Evolutionary conservation across 768 basidiomycete species (phyloP).

Genomic region (Russula foetens): DNA sequence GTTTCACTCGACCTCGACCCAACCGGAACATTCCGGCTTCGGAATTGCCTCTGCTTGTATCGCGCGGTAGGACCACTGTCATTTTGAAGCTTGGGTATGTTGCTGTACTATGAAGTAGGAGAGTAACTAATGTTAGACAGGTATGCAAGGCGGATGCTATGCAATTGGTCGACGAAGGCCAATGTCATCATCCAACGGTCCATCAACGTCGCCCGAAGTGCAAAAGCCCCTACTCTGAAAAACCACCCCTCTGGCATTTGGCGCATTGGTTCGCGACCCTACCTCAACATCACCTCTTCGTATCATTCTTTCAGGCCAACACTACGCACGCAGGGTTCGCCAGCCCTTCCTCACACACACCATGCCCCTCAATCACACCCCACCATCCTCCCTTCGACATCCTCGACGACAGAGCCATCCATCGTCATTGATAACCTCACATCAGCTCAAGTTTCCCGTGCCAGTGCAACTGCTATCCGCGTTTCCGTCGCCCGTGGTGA

Average conservation of each 20-base stretch:
- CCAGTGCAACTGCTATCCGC: conserved; percentile 16
- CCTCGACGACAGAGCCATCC: conserved; percentile 8
- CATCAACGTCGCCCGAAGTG: conserved; percentile 6
- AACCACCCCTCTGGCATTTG: not conserved
- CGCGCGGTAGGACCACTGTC: not conserved
- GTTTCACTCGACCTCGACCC: not conserved
- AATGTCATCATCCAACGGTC: conserved; percentile 30
- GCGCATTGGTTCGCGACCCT: not conserved
- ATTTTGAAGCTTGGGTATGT: conserved; percentile 12
- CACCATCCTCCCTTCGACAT: conserved; percentile 3
- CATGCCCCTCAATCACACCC: not conserved
- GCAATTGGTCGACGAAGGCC: conserved; percentile 49
- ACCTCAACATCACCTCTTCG: not conserved
- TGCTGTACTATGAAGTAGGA: conserved; percentile 20
- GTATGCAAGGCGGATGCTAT: conserved; percentile 69
- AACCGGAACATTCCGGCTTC: conserved; percentile 4
- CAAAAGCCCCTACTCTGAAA: not conserved
- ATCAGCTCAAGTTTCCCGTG: conserved; percentile 18
- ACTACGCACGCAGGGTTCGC: not conserved
- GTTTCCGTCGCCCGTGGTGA: conserved; percentile 9
- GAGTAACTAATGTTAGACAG: conserved; percentile 23
- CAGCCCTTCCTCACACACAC: not conserved
- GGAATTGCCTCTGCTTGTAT: not conserved
- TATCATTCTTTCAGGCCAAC: not conserved
- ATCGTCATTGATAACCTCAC: conserved; percentile 5